A percentile compares a stretch with the other conserved stretches of the same genome.
These are phyloP conservation scores for Lactifluus rugatus DNA, from an alignment of 768 basidiomycete species.

Conservation along the genomic window DNA sequence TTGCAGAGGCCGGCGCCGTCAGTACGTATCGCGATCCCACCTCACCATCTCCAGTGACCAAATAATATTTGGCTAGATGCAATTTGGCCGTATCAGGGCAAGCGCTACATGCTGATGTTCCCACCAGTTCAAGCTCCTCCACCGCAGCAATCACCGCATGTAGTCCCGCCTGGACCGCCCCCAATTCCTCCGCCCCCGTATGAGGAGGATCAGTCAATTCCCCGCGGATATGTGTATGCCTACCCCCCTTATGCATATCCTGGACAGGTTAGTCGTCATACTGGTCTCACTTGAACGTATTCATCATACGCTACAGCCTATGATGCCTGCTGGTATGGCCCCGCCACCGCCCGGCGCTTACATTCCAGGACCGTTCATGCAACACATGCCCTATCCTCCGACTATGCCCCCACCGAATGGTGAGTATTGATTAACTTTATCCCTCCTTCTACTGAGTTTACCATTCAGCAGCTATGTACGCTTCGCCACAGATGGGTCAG, in stretches of 20 bases:
- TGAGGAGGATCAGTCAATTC: slow-evolving; percentile 60
- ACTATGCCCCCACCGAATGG: slow-evolving; percentile 69
- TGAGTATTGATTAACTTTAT: slow-evolving; percentile 24
- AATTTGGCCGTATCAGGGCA: slow-evolving; percentile 84
- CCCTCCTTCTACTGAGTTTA: background rate
- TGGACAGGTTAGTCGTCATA: slow-evolving; percentile 47
- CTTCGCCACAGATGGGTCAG: slow-evolving; percentile 70
- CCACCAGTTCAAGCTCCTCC: slow-evolving; percentile 50
- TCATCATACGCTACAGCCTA: slow-evolving; percentile 37
- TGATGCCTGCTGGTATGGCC: slow-evolving; percentile 79
- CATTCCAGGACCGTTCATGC: slow-evolving; percentile 76
- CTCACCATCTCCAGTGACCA: background rate
- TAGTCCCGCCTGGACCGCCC: slow-evolving; percentile 58
- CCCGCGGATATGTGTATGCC: slow-evolving; percentile 56
- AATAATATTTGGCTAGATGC: slow-evolving; percentile 36
- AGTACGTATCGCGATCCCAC: slow-evolving; percentile 39
- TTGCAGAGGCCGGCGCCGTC: slow-evolving; percentile 62
- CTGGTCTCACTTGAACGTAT: background rate
- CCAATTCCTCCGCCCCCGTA: slow-evolving; percentile 67
- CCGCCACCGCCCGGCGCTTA: slow-evolving; percentile 74
- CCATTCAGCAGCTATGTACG: slow-evolving; percentile 58
- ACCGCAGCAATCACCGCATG: slow-evolving; percentile 56
- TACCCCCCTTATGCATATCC: slow-evolving; percentile 73
- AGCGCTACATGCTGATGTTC: slow-evolving; percentile 74
- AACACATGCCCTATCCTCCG: slow-evolving; percentile 75